A percentile compares a stretch with the other conserved stretches of the same genome.
Evolutionary conservation across 176 grass and related monocot genomes (phyloP).

Genomic region (Bonia amplexicaulis): DNA sequence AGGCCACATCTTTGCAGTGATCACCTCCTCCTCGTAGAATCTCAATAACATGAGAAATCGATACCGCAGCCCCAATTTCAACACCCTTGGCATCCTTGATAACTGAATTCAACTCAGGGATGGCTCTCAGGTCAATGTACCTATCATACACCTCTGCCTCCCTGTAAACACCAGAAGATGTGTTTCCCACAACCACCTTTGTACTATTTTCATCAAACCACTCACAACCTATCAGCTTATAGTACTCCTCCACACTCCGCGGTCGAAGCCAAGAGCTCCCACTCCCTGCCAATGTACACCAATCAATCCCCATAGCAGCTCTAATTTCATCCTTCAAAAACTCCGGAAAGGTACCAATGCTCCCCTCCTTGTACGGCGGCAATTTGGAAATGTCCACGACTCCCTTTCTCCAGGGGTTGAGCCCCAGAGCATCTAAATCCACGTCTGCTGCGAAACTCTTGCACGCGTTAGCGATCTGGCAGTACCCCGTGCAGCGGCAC

Average conservation of each 20-base stretch:
- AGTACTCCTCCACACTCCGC: slow-evolving; percentile 46
- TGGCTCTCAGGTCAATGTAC: slow-evolving; percentile 69
- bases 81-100: slow-evolving; percentile 41
- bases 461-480: slow-evolving; percentile 77
- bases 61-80: slow-evolving; percentile 59
- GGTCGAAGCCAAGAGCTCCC: slow-evolving; percentile 47
- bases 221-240: slow-evolving; percentile 38
- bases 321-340: slow-evolving; percentile 78
- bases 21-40: slow-evolving; percentile 43
- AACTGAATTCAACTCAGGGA: slow-evolving; percentile 59
- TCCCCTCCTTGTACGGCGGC: slow-evolving; percentile 44
- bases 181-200: slow-evolving; percentile 84
- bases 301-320: slow-evolving; percentile 22
- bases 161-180: slow-evolving; percentile 80
- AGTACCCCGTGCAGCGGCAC: slow-evolving; percentile 89
- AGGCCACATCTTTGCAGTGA: slow-evolving; percentile 30
- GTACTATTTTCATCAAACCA: slow-evolving; percentile 17
- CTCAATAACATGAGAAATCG: slow-evolving; percentile 61
- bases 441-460: slow-evolving; percentile 94
- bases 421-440: slow-evolving; percentile 82
- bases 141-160: slow-evolving; percentile 59
- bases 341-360: slow-evolving; percentile 56
- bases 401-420: slow-evolving; percentile 80
- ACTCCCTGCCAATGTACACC: background rate
- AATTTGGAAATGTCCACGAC: slow-evolving; percentile 40